Percentiles rank a stretch among this genome's conserved stretches.
Conservation (phyloP, 371 early-diverging fungal species). For the Funneliformis caledonium region DNA sequence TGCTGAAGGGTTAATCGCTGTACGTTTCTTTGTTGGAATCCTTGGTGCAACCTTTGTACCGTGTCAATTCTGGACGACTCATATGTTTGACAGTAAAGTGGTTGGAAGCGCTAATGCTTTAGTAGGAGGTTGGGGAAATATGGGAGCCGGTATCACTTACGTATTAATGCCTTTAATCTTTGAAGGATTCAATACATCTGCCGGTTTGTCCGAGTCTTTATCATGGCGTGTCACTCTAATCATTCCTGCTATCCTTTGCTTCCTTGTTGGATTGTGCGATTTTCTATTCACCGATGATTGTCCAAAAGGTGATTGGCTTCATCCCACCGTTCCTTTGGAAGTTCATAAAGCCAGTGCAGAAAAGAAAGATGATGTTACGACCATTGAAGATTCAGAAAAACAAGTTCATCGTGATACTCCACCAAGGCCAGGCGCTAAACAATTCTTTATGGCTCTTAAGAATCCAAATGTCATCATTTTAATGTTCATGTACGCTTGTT, state of each 20-base stretch:
- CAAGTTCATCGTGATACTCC: not conserved
- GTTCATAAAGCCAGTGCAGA: slow-evolving; percentile 41
- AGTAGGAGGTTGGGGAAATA: slow-evolving; percentile 70
- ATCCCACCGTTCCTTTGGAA: slow-evolving; percentile 2
- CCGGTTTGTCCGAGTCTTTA: slow-evolving; percentile 31
- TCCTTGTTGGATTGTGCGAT: slow-evolving; percentile 49
- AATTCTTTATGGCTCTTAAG: slow-evolving; percentile 31
- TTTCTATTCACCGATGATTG: slow-evolving; percentile 53
- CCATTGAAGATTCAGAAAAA: slow-evolving; percentile 3
- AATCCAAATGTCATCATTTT: slow-evolving; percentile 54
- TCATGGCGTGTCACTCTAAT: slow-evolving; percentile 56
- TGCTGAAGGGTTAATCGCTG: slow-evolving; percentile 51
- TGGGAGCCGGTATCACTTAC: slow-evolving; percentile 67
- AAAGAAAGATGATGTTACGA: slow-evolving; percentile 26
- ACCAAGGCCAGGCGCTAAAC: not conserved
- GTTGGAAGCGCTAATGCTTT: slow-evolving; percentile 70
- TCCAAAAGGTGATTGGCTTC: slow-evolving; percentile 50
- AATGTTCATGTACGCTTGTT: slow-evolving; percentile 61
- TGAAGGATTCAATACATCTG: slow-evolving; percentile 44
- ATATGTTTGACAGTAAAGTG: slow-evolving; percentile 57
- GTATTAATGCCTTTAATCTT: slow-evolving; percentile 60
- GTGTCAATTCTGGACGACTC: slow-evolving; percentile 70
- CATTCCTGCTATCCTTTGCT: slow-evolving; percentile 54
- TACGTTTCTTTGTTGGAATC: slow-evolving; percentile 58
- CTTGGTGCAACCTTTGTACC: slow-evolving; percentile 71